A percentile compares a stretch with the other conserved stretches of the same genome.
phyloP scores from a whole-genome alignment of 306 rosid genomes.

The Neltuma alba region DNA sequence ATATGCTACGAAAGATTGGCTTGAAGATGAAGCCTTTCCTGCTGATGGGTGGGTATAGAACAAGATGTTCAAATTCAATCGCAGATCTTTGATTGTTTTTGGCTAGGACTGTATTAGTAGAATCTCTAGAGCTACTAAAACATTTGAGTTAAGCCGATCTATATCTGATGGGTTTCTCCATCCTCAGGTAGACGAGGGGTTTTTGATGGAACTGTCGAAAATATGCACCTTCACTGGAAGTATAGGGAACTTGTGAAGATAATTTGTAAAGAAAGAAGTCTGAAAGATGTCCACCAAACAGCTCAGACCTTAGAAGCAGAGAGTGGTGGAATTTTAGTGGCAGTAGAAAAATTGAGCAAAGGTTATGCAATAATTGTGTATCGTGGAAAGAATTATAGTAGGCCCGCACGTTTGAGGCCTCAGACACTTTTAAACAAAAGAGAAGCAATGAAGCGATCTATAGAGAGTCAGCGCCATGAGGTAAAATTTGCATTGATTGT shows the following conservation, averaged over 20 bases:
- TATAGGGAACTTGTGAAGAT: constrained; percentile 95
- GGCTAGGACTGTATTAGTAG: constrained; percentile 22
- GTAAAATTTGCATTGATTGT: constrained; percentile 46
- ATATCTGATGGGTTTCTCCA: constrained; percentile 30
- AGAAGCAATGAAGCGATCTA: constrained; percentile 74
- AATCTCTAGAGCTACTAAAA: constrained; percentile 18
- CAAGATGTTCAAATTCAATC: constrained; percentile 29
- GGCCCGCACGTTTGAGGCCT: constrained; percentile 90
- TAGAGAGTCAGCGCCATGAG: constrained; percentile 86
- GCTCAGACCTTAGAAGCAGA: constrained; percentile 85
- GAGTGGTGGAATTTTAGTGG: constrained; percentile 91
- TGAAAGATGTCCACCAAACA: constrained; percentile 56
- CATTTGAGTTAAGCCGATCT: constrained; percentile 9
- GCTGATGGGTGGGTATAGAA: constrained; percentile 69
- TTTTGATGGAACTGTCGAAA: constrained; percentile 94
- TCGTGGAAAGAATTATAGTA: constrained; percentile 88
- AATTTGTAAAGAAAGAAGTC: constrained; percentile 54
- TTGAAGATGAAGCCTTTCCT: constrained; percentile 90
- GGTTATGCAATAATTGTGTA: constrained; percentile 84
- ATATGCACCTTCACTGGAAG: constrained; percentile 99
- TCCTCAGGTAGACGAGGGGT: constrained; percentile 81
- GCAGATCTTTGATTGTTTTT: constrained; percentile 23
- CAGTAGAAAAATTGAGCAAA: constrained; percentile 79
- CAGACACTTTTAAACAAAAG: constrained; percentile 71
- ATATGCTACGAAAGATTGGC: constrained; percentile 89